phyloP scores from a whole-genome alignment of 2,329 filamentous ascomycete genomes.

The Didymella exigua region DNA sequence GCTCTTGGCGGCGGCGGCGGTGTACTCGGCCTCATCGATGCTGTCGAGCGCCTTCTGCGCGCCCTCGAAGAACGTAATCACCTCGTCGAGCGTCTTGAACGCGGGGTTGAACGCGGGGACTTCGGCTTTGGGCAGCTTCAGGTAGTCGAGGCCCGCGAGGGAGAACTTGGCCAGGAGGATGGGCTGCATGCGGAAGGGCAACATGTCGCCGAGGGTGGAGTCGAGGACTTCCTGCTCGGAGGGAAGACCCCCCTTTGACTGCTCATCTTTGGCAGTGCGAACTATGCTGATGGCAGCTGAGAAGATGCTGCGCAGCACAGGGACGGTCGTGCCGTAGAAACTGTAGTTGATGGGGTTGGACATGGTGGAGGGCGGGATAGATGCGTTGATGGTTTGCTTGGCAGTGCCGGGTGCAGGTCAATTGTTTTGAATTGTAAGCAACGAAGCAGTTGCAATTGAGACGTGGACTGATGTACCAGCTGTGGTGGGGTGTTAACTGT shows the following conservation, averaged over 20 bases:
- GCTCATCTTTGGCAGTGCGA: conserved; percentile 24
- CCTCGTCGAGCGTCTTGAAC: conserved; percentile 24
- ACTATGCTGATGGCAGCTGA: conserved; percentile 24
- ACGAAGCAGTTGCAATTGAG: neutral
- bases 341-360: conserved; percentile 22
- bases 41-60: conserved; percentile 18
- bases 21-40: conserved; percentile 27
- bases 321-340: conserved; percentile 27
- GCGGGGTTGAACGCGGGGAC: conserved; percentile 14
- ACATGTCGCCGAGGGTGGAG: conserved; percentile 24
- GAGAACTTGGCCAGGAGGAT: conserved; percentile 24
- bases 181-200: conserved; percentile 29
- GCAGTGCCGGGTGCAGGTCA: neutral
- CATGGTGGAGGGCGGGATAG: conserved; percentile 14
- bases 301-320: conserved; percentile 17
- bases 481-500: neutral
- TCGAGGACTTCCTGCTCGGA: conserved; percentile 27
- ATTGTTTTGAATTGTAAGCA: neutral
- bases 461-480: neutral
- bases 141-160: conserved; percentile 9
- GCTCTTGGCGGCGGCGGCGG: conserved; percentile 23
- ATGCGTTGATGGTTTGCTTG: neutral
- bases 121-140: conserved; percentile 13
- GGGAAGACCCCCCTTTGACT: conserved; percentile 17
- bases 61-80: conserved; percentile 29